A percentile compares a stretch with the other conserved stretches of the same genome.
phyloP scores from a whole-genome alignment of 768 basidiomycete species.

The Lepiota venenata region DNA sequence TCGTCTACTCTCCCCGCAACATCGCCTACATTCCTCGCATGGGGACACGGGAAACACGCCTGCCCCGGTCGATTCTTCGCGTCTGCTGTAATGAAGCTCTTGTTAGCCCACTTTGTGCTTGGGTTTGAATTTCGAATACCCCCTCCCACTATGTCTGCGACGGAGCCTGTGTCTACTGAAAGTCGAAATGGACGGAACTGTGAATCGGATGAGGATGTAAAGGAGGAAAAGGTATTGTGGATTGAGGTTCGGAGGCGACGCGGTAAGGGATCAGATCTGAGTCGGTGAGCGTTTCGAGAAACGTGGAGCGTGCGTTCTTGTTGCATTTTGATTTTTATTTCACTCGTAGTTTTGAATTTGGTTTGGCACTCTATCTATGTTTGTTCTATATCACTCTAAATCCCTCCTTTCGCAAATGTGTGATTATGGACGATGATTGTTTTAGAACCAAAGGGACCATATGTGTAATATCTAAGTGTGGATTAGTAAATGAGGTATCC shows the following conservation, averaged over 20 bases:
- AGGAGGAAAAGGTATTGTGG: not conserved
- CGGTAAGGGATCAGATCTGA: not conserved
- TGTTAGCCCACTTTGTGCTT: slow-evolving; percentile 11
- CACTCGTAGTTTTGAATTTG: too few species aligned
- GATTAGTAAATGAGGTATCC: too few species aligned
- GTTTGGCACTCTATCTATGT: too few species aligned
- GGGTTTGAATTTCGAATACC: slow-evolving; percentile 8
- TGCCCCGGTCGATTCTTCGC: slow-evolving; percentile 24
- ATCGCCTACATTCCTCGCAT: slow-evolving; percentile 26
- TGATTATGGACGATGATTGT: too few species aligned
- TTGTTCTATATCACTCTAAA: too few species aligned
- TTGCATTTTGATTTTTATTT: not conserved
- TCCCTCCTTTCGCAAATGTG: too few species aligned
- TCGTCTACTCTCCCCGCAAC: slow-evolving; percentile 17
- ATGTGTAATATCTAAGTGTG: too few species aligned
- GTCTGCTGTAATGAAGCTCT: slow-evolving; percentile 13
- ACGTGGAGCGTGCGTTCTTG: not conserved
- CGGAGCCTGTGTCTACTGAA: not conserved
- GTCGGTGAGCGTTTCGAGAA: not conserved
- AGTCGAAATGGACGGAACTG: not conserved
- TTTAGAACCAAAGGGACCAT: too few species aligned
- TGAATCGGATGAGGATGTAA: not conserved
- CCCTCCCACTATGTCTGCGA: not conserved
- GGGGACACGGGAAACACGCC: slow-evolving; percentile 33
- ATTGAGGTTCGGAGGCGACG: slow-evolving; percentile 1